phyloP scores from a whole-genome alignment of 768 basidiomycete species.

The Phlebiopsis flavidoalba region DNA sequence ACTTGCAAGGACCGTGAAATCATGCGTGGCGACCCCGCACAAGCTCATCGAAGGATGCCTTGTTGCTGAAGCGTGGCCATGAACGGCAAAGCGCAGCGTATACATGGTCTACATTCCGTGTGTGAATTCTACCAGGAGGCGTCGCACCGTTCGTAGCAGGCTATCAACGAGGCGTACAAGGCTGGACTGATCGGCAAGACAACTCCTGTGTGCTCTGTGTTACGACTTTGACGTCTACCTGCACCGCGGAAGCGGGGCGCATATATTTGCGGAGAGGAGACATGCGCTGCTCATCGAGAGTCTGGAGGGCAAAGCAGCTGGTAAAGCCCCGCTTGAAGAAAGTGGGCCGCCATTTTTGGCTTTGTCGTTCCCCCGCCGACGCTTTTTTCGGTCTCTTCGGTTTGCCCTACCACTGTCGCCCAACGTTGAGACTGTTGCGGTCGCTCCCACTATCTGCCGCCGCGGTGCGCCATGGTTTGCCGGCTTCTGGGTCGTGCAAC shows the following conservation, averaged over 20 bases:
- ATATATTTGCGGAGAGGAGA: slow-evolving; percentile 99
- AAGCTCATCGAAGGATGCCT: slow-evolving; percentile 98
- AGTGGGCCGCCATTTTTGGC: too few relatives aligned
- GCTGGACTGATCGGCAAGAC: slow-evolving; percentile 83
- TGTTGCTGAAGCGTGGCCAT: slow-evolving; percentile 92
- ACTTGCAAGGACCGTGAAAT: slow-evolving; percentile 99
- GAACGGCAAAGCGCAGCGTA: slow-evolving; percentile 97
- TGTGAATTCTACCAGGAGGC: slow-evolving; percentile 98
- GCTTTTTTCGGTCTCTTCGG: slow-evolving; percentile 98
- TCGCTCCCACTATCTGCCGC: slow-evolving; percentile 93
- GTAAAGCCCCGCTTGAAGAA: slow-evolving; percentile 96
- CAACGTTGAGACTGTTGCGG: slow-evolving; percentile 97
- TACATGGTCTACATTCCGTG: slow-evolving; percentile 99
- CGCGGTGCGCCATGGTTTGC: slow-evolving; percentile 91
- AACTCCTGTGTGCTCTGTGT: slow-evolving; percentile 88
- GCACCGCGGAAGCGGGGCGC: slow-evolving; percentile 98
- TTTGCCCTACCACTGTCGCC: slow-evolving; percentile 95
- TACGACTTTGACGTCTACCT: slow-evolving; percentile 97
- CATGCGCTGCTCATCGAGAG: slow-evolving; percentile 96
- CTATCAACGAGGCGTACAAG: slow-evolving; percentile 92
- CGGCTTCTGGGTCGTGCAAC: slow-evolving; percentile 81
- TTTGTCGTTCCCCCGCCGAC: slow-evolving; percentile 96
- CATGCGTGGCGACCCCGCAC: slow-evolving; percentile 94
- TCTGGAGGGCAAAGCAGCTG: slow-evolving; percentile 96
- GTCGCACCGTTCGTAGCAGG: slow-evolving; percentile 87